Base-by-base conservation (phyloP, 176 grass and related monocot species). In the Oryza glumipatula region DNA sequence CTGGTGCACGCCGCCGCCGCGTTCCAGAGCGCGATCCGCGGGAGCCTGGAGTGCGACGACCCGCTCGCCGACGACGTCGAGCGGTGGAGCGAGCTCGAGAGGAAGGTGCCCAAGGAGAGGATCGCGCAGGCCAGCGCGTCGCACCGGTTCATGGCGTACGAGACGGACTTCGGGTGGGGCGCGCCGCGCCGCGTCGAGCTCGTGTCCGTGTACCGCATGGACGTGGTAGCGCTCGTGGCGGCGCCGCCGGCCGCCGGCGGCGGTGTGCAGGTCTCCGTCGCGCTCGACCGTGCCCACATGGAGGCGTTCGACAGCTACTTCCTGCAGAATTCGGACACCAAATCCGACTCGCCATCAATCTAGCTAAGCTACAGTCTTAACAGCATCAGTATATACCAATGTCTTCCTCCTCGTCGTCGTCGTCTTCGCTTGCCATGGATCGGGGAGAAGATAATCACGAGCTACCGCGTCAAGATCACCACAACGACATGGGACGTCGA, bases 161-260 rank as follows among this genome's bases (percentile, higher is more conserved):
- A 86, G 52, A 61, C 74, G 0, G 79, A 89, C 44, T 89, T 89
- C 16, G 83, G 90, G 68, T 84, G 86, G 69, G 90, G 87, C 7
- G 61, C 78, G 7, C 90, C 86, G 0, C 36, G 16, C 36, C 80
- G 82, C 23, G 79, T 83, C 3, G 90, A 89, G 78, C 23, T 86
- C 2, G n/a, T 79, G 30, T 91, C 89, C 9, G 48, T 78, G 16
- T 23, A 21, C 26, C 52, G 1, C 14, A 46, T 61, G 8, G 76
- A 81, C 1, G 7, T 82, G 64, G 56, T 82, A 5, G 19, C 54
- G 36, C 70, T 78, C 14, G 74, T 76, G 26, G 84, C 76, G 35
- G 84, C 75, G 46, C 48, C 49, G 3, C 81, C 2, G 16, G 51
- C 17, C 13, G 19, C 6, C 54, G 54, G 1, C 11, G 80, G 89